Base-by-base conservation (phyloP, 1,139 yeast species). In the Sugiyamaella neomexicana region DNA sequence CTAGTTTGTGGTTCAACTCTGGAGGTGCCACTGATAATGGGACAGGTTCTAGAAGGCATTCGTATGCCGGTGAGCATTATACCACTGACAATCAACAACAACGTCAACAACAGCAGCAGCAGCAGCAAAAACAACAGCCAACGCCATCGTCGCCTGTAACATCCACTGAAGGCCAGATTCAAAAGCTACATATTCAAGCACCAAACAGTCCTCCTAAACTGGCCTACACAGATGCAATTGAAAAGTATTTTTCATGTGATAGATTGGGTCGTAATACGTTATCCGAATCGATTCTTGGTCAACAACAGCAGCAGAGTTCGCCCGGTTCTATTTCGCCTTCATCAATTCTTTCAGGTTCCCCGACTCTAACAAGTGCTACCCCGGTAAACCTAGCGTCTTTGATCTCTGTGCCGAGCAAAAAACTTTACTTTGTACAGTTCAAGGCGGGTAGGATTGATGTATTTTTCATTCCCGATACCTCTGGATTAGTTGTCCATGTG, bases 391-490 rank as follows among this genome's bases (percentile, higher is more conserved):
- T 58, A 32, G 60, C 65, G 7, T 47, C 58, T 10, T 47, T 66
- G 39, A 64, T 66, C 29, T 59, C 66, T 1, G 62, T 63, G 10
- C 64, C 68, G 12, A 57, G 61, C 51, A 54, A 55, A 50, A 77
- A 79, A 17, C 72, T 86, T 46, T 84, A 85, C 50, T 73, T 90
- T 50, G 95, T 91, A 31, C 85, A 88, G 55, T 87, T 93, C 72
- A 93, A 95, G 69, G 86, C 89, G 27, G 93, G 95, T 9, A 80
- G 97, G 58, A 75, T 87, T 58, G 99, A 93, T 68, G 87, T 91
- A 2, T 84, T 89, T 62, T 85, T 86, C 63, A 73, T 85, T 13
- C 85, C 91, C 1, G 72, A 74, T 17, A 64, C 66, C 59, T 62
- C 79, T 61, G 81, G 81, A 57, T 74, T 86, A 51, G 73, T 71